Evolutionary conservation across 208 protist genomes (phyloP), one percentile per base, ranked within the genome.

Genomic region (Naegleria gruberi): DNA sequence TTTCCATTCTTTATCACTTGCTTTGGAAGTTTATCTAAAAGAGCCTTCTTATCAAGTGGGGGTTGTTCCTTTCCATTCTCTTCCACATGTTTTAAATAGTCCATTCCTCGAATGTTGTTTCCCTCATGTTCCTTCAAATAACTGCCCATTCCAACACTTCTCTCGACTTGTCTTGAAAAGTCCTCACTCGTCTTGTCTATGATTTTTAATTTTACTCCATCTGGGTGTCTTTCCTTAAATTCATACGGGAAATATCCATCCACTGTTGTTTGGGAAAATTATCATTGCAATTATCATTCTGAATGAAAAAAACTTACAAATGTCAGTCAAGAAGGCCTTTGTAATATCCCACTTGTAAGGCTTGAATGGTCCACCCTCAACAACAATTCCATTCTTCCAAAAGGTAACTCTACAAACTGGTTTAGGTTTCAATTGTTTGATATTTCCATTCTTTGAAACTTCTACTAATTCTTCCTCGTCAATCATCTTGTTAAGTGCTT

Each of bases 241-340:
- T 92, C 91, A 83, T 92, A 92, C 0, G 91, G 91, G 34, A 92
- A 92, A 40, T 92, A 92, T 10, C 91, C 91, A 82, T 92, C 91
- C 26, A 92, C 34, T 65, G 5, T 55, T 15, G 46, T 55, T 55
- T 55, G 51, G 15, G 6, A 65, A 4, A 23, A 65, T 30, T 30
- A 10, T 19, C 2, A 65, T 30, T 65, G 51, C 15, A 65, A 19
- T 55, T 19, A 55, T 5, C 46, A 55, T 19, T n/a, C n/a, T n/a
- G n/a, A n/a, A n/a, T n/a, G n/a, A n/a, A n/a, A 19, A 19, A 65
- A 23, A 65, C 51, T 65, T 65, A 34, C 41, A 42, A 34, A 92
- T 74, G 46, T 92, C 91, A 30, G 73, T 89, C 19, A 92, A 57
- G 8, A 92, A 81, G 47, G 88, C 88, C 41, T 51, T 90, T 12